Evolutionary conservation across 768 basidiomycete genomes (phyloP), one percentile per base, ranked within the genome.

Genomic region (Lactifluus pinguis): DNA sequence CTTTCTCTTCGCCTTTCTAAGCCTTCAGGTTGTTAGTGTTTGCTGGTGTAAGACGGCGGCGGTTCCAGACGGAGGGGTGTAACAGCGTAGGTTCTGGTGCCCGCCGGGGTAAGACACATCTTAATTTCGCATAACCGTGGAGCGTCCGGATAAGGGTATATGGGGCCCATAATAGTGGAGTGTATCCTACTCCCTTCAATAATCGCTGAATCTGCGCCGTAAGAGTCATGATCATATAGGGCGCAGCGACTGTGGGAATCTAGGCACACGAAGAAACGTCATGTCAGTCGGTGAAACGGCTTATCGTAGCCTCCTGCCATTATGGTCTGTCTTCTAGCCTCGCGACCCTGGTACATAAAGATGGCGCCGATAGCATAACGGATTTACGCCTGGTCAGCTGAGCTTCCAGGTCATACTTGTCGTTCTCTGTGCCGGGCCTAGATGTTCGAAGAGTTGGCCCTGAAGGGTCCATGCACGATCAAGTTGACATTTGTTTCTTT

Each of bases 101-200:
- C 17, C 21, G n/a, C 53, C 32, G 4, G 25, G 25, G 39, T 14
- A 61, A 32, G 21, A 47, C 8, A 34, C n/a, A 29, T 21, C 44
- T 56, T 50, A 45, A 57, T 61, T 52, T 53, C 55, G 55, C 55
- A 61, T 57, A 61, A 44, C 36, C 42, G 55, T 57, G 50, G 51
- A 30, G 52, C 15, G 42, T 52, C 60, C 32, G 42, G 41, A 62
- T 47, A 13, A 32, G 42, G 56, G 14, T 49, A 17, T 6, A 0
- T 39, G 2, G 25, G n/a, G 45, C 21, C 55, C 45, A 48, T 29
- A 41, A 34, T 32, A 54, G 32, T 21, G 45, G 21, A 21, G 10
- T 11, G 11, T 14, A n/a, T 32, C 21, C 13, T 25, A n/a, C 41
- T 55, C 42, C 53, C 36, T 34, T 38, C 34, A 17, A 52, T 13